Percentiles rank a stretch among this genome's conserved stretches.
phyloP scores from a whole-genome alignment of 129 eudicot species.

The Gnaphalium uliginosum region DNA sequence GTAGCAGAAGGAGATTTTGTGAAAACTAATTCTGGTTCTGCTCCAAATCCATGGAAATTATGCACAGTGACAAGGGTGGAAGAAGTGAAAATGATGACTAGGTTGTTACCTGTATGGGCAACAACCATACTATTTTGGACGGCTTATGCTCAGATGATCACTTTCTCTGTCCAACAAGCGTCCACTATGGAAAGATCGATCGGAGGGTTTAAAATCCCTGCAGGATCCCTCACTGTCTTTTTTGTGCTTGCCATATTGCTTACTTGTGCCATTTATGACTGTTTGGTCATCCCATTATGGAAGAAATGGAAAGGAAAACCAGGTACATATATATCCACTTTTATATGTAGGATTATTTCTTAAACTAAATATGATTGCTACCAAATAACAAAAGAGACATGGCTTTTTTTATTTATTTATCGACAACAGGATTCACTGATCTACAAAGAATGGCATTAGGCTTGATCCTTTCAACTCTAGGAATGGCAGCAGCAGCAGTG shows the following conservation, averaged over 20 bases:
- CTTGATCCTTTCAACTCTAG: constrained; percentile 59
- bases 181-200: constrained; percentile 70
- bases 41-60: constrained; percentile 76
- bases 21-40: constrained; percentile 18
- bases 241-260: constrained; percentile 80
- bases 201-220: constrained; percentile 70
- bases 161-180: constrained; percentile 86
- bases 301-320: constrained; percentile 85
- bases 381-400: too few species aligned
- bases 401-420: too few species aligned
- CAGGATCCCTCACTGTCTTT: constrained; percentile 84
- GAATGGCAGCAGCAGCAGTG: constrained; percentile 79
- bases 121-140: constrained; percentile 90
- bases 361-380: too few species aligned
- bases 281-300: constrained; percentile 85
- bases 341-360: too few species aligned
- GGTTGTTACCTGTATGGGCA: constrained; percentile 80
- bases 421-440: constrained; percentile 54
- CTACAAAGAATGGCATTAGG: constrained; percentile 82
- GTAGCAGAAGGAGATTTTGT: constrained; percentile 68
- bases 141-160: constrained; percentile 83
- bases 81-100: constrained; percentile 82
- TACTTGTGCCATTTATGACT: constrained; percentile 69
- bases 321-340: constrained; percentile 29
- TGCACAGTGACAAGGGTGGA: constrained; percentile 78